Percentiles rank a stretch among this genome's conserved stretches.
Evolutionary conservation across 2,329 filamentous ascomycete species (phyloP).

Genomic region (Daldinia eschscholtzii): DNA sequence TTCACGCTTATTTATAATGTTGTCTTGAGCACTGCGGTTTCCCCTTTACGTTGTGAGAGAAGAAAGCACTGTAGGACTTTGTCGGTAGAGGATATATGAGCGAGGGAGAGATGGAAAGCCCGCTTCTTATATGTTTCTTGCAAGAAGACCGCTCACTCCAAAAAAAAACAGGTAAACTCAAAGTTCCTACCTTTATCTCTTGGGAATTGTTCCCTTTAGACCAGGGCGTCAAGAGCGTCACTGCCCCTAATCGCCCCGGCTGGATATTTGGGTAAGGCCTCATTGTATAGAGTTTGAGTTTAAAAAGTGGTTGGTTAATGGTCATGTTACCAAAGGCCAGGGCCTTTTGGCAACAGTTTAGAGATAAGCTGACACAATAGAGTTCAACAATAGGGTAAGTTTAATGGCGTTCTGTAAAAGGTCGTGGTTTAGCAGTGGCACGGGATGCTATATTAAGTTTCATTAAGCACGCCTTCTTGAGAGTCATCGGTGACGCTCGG

Average conservation of each 20-base stretch:
- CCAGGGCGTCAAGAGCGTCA: background rate
- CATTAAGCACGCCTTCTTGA: constrained; percentile 6
- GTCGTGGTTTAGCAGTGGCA: background rate
- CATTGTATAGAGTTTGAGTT: constrained; percentile 27
- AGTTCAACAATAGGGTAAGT: constrained; percentile 14
- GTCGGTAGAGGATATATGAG: background rate
- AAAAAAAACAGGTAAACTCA: constrained; percentile 23
- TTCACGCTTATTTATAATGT: background rate
- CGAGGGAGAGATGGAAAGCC: background rate
- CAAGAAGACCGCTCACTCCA: too few relatives aligned
- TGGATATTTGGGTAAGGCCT: constrained; percentile 2
- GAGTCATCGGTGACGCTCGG: constrained; percentile 4
- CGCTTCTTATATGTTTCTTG: too few relatives aligned
- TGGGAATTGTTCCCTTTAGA: constrained; percentile 17
- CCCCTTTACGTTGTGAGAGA: background rate
- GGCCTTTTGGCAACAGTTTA: constrained; percentile 12
- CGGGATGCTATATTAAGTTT: constrained; percentile 29
- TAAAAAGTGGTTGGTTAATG: constrained; percentile 9
- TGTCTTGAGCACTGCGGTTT: background rate
- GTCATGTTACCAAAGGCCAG: constrained; percentile 14
- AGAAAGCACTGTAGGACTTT: background rate
- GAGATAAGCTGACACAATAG: constrained; percentile 1
- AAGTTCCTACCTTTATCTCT: constrained; percentile 1
- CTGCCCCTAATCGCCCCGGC: background rate
- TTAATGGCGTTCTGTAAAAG: background rate